Base-by-base conservation (phyloP, 495 filamentous ascomycete species). In the Acidomyces sp. region DNA sequence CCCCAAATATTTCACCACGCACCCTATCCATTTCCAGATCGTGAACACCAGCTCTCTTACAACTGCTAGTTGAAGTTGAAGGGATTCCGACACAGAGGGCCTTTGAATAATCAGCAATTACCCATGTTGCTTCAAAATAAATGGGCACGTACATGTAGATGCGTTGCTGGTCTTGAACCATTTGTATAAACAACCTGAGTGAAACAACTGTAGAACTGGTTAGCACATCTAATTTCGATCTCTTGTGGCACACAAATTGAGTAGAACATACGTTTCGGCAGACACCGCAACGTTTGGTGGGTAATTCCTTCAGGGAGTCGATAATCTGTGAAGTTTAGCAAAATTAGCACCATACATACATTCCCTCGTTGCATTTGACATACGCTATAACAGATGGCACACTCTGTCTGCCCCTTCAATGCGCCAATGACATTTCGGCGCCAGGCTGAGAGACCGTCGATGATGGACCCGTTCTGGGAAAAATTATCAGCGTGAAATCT, bases 221-320 rank as follows among this genome's bases (percentile, higher is more conserved):
- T n/a, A n/a, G n/a, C n/a, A n/a, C n/a, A n/a, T n/a, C n/a, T n/a
- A n/a, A n/a, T n/a, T n/a, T n/a, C n/a, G n/a, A n/a, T n/a, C n/a
- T n/a, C n/a, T n/a, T n/a, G n/a, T n/a, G n/a, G n/a, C n/a, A n/a
- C n/a, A n/a, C n/a, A n/a, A n/a, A n/a, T n/a, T n/a, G n/a, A n/a
- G n/a, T n/a, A n/a, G n/a, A n/a, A n/a, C n/a, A n/a, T n/a, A n/a
- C 63, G 62, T 99, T 85, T 65, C 85, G 87, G 68, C 92, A 99
- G 3, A 90, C 96, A 35, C 71, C 69, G 63, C 92, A 99, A 33
- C 75, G 68, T 62, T 94, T 95, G 54, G 81, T 86, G 1, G 92
- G 90, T 48, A 92, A 71, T 60, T 78, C 77, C 66, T 81, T 82
- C 56, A 93, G 86, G 12, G 70, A 75, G 20, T 82, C 79, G 38